Conservation (phyloP, 1,284 basidiomycete species). For the Pascua sp. region DNA sequence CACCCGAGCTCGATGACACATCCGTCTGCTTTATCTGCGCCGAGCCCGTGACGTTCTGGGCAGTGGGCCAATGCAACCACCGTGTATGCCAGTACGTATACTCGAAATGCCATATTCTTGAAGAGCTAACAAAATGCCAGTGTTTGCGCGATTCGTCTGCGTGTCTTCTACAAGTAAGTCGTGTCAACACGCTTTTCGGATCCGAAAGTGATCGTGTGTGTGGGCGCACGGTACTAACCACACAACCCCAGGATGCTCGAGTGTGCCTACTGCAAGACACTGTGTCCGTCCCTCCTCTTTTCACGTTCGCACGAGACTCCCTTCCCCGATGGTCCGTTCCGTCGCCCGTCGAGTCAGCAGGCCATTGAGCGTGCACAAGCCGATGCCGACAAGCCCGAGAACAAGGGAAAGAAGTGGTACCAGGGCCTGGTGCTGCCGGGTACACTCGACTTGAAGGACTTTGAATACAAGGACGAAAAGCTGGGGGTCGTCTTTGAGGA, state of each 20-base stretch:
- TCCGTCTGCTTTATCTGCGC: conserved; percentile 90
- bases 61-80: conserved; percentile 87
- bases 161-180: conserved; percentile 79
- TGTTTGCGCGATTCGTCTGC: conserved; percentile 83
- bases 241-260: conserved; percentile 58
- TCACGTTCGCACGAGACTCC: conserved; percentile 64
- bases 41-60: conserved; percentile 86
- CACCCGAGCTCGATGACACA: conserved; percentile 47
- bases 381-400: conserved; percentile 35
- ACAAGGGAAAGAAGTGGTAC: conserved; percentile 41
- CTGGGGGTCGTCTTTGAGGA: conserved; percentile 83
- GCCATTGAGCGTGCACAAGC: conserved; percentile 37
- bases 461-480: conserved; percentile 68
- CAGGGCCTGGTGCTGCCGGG: conserved; percentile 39
- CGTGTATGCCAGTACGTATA: conserved; percentile 47
- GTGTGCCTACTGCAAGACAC: conserved; percentile 96
- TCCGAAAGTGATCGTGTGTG: not conserved
- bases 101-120: not conserved
- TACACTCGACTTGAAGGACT: conserved; percentile 37
- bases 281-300: conserved; percentile 76
- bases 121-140: conserved; percentile 63
- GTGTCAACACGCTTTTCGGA: not conserved
- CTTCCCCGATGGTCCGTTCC: conserved; percentile 60
- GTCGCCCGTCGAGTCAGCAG: conserved; percentile 52
- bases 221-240: not conserved